Evolutionary conservation across 441 rosid genomes (phyloP), one percentile per base, ranked within the genome.

Genomic region (Gossypium schwendimanii): DNA sequence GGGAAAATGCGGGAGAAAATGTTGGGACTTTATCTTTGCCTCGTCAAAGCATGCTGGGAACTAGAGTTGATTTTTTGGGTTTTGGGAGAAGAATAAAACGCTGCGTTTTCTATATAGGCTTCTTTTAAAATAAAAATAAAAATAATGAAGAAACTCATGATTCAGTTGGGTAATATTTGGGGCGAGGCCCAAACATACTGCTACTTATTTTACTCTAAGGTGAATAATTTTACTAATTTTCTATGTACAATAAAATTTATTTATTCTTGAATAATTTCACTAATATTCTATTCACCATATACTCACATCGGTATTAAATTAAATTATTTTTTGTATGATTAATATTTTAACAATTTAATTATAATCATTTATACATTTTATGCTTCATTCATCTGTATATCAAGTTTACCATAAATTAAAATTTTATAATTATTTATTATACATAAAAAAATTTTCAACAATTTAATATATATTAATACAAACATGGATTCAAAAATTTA

Each of bases 21-120:
- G 23, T 24, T 49, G 23, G 71, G 58, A 45, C 44, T 66, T 23
- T 66, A 66, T 66, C 71, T 47, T 47, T 26, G 71, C 58, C 41
- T 66, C 70, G 41, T 47, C 41, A 15, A 66, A 31, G 57, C 8
- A 66, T 7, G 58, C 41, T 23, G 41, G 21, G 39, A 66, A 47
- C 58, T 24, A n/a, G 70, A 49, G 57, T n/a, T 47, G 45, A 23
- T 49, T 8, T 31, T 67, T 31, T 49, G 71, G 71, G 50, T 67
- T 67, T 24, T 36, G 44, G 36, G 58, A 49, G 58, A 4, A 47
- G 23, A 24, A 6, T 44, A 52, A 66, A 66, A 66, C 70, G 41
- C 57, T n/a, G 57, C 58, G 70, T 49, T 66, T n/a, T 47, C 0
- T 2, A n/a, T n/a, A 8, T n/a, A 47, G 49, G 49, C 49, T 10